These are phyloP conservation scores for Saksenaea vasiformis DNA, from an alignment of 371 early-diverging fungal genomes.

Conservation along the genomic window DNA sequence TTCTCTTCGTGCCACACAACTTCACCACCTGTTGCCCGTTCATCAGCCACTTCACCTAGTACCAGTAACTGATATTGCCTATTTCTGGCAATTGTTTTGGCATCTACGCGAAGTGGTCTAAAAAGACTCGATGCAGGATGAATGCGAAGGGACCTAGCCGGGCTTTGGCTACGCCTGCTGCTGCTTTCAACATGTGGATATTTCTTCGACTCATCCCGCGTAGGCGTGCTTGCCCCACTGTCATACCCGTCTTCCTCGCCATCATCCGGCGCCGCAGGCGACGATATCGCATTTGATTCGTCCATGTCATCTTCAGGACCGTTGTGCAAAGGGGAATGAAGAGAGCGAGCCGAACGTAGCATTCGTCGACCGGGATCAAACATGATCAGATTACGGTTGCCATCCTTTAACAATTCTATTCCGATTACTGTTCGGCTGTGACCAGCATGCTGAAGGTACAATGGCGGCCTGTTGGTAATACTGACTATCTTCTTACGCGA, in stretches of 20 bases:
- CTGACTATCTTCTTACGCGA: not conserved
- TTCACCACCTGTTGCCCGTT: not conserved
- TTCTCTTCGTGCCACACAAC: not conserved
- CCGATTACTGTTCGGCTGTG: slow-evolving; percentile 70
- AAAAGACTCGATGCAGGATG: slow-evolving; percentile 16
- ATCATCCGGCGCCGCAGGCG: not conserved
- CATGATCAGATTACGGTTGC: slow-evolving; percentile 52
- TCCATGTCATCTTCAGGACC: not conserved
- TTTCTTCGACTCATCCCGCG: not conserved
- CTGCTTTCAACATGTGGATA: not conserved
- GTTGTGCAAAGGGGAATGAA: not conserved
- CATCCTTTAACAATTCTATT: slow-evolving; percentile 49
- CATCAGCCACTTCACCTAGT: slow-evolving; percentile 16
- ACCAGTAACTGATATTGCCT: slow-evolving; percentile 37
- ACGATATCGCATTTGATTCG: not conserved
- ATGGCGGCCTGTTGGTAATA: slow-evolving; percentile 53
- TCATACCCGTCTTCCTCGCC: not conserved
- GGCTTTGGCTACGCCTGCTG: not conserved
- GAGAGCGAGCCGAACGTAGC: slow-evolving; percentile 13
- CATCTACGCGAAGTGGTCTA: slow-evolving; percentile 29
- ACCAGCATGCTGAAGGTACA: slow-evolving; percentile 74
- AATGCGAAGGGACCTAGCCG: not conserved
- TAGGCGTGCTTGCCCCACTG: not conserved
- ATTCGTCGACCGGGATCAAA: slow-evolving; percentile 63
- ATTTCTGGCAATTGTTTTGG: slow-evolving; percentile 30